phyloP scores from a whole-genome alignment of 768 basidiomycete species.

The Suillus luteus region DNA sequence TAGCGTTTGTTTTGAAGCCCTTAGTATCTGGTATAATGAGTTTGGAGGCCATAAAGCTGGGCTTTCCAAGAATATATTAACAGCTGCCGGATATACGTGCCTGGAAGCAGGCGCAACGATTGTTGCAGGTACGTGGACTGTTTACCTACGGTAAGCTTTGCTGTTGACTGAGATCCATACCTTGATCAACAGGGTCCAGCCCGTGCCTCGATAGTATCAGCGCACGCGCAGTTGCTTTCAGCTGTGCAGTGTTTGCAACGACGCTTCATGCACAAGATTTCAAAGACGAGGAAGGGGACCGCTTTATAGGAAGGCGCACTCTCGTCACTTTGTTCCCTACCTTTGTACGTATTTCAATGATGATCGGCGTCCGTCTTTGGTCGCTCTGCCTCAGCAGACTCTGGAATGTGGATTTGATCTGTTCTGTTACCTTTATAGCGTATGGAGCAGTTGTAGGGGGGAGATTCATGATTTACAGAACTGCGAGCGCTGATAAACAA shows the following conservation, averaged over 20 bases:
- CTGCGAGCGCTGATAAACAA: conserved; percentile 7
- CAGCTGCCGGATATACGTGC: conserved; percentile 28
- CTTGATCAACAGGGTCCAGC: conserved; percentile 14
- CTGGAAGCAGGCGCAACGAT: conserved; percentile 32
- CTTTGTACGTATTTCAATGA: conserved; percentile 8
- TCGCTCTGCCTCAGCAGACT: conserved; percentile 12
- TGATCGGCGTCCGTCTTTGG: conserved; percentile 13
- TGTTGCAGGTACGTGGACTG: conserved; percentile 25
- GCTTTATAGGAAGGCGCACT: conserved; percentile 32
- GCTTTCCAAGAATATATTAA: conserved; percentile 24
- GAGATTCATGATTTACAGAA: conserved; percentile 8
- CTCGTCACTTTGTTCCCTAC: conserved; percentile 39
- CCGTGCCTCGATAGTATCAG: conserved; percentile 11
- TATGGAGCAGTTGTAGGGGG: conserved; percentile 10
- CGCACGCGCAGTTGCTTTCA: conserved; percentile 26
- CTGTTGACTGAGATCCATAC: conserved; percentile 12
- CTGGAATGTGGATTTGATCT: conserved; percentile 6
- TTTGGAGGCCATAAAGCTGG: conserved; percentile 25
- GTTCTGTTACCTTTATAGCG: conserved; percentile 5
- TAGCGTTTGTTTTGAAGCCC: conserved; percentile 27
- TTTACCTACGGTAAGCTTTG: neutral
- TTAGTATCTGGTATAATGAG: conserved; percentile 36
- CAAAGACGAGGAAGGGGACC: conserved; percentile 40
- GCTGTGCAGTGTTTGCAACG: conserved; percentile 27
- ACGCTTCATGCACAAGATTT: conserved; percentile 28